Evolutionary conservation across 73 alveolate species (phyloP).

Genomic region (Breviolum minutum): DNA sequence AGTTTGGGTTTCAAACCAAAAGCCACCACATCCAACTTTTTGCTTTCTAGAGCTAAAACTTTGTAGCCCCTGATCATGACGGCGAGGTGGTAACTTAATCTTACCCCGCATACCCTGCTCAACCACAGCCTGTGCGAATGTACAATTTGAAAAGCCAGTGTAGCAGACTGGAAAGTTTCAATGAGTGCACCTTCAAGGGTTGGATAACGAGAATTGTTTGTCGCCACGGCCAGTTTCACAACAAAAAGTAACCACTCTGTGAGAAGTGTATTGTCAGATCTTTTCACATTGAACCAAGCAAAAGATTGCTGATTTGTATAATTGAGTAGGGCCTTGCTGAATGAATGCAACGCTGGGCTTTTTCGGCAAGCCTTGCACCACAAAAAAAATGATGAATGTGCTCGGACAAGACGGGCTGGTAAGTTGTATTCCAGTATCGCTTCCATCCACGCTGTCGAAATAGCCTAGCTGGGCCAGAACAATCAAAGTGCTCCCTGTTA

Average conservation of each 20-base stretch:
- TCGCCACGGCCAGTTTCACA: not conserved
- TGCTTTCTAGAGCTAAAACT: not conserved
- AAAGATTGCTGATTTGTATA: not conserved
- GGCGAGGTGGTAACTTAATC: not conserved
- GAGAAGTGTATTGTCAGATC: conserved; percentile 5
- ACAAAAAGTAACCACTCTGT: not conserved
- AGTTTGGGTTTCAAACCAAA: conserved; percentile 1
- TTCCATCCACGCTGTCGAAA: not conserved
- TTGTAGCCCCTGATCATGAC: not conserved
- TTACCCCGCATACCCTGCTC: not conserved
- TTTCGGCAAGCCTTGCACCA: not conserved
- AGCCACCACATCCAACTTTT: not conserved
- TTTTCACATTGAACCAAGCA: conserved; percentile 1
- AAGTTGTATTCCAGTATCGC: not conserved
- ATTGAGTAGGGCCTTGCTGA: not conserved
- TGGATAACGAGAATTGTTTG: not conserved
- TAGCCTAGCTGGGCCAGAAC: not conserved
- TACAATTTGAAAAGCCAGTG: not conserved
- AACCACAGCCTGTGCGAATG: not conserved
- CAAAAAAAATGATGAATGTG: not conserved
- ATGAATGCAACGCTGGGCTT: not conserved
- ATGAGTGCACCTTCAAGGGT: not conserved
- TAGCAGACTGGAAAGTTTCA: not conserved
- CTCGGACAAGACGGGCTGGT: not conserved
- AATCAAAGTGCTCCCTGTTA: not conserved